Base-by-base conservation (phyloP, 257 asterid species). In the Fraxinus quadrangulata region DNA sequence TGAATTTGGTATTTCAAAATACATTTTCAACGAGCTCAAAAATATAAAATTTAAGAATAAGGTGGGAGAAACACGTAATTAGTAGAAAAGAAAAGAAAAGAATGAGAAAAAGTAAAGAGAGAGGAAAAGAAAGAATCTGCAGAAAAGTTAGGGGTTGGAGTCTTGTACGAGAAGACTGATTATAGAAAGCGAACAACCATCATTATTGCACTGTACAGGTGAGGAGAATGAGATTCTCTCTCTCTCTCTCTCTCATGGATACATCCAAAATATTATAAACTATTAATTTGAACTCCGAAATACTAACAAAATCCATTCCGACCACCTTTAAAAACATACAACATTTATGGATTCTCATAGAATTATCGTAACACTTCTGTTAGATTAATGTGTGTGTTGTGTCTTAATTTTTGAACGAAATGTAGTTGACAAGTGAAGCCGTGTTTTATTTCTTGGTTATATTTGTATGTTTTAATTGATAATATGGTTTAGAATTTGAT, bases 91-190 rank as follows among this genome's bases (percentile, higher is more conserved):
- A 61, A 61, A 63, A 63, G 69, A 63, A 63, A 63, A 63, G 69
- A 26, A 26, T 63, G 69, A 63, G 69, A 63, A 63, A 63, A 63
- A 63, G 69, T 63, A 73, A 40, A 78, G 36, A 85, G 68, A 73
- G 65, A 65, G 63, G 30, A 39, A 73, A 11, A 72, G 83, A 81
- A 83, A 87, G 97, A 88, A 94, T 94, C 91, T 80, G 83, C 69
- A 83, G 76, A 89, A 92, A 92, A 91, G 96, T 89, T 77, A 87
- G 78, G 91, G 77, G 81, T 88, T 90, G 97, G 96, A 92, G 97
- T 81, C 88, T 94, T 94, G 92, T 87, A 86, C 33, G 68, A 23
- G 89, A 94, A 94, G 97, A 85, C 87, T 92, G 85, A 80, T 70
- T 82, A 31, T 70, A 88, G 93, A 92, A 91, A 92, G 90, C 65